Base-by-base conservation (phyloP, 163 green algal genomes). In the Coccomyxa subellipsoidea region DNA sequence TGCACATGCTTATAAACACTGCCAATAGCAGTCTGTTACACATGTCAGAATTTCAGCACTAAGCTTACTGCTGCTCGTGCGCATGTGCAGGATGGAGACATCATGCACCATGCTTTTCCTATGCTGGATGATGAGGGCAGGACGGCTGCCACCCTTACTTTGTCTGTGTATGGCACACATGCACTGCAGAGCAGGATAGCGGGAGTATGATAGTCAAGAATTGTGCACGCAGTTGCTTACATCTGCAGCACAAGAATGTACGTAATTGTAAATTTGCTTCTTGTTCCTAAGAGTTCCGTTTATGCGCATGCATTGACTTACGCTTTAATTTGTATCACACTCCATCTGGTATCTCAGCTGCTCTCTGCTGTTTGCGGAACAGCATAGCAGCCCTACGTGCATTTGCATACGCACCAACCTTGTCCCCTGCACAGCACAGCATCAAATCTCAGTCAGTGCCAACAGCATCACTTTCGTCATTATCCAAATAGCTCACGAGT, bases 301-400 rank as follows among this genome's bases (percentile, higher is more conserved):
- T n/a, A n/a, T n/a, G n/a, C n/a, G n/a, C n/a, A n/a, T n/a, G n/a
- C n/a, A n/a, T n/a, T n/a, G n/a, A n/a, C n/a, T n/a, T n/a, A n/a
- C n/a, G n/a, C n/a, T n/a, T n/a, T n/a, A n/a, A n/a, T n/a, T n/a
- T n/a, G n/a, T n/a, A n/a, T n/a, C n/a, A n/a, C 21, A 27, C 10
- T 18, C 4, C 47, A 8, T 8, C 15, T 27, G 21, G 4, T 18
- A 59, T 59, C 47, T 18, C 23, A 59, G 47, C 47, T 59, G 23
- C 47, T 59, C 47, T 59, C 27, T 73, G 66, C 66, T 73, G 66
- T 23, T 80, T 59, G 38, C 75, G 23, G 54, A 8, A 75, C 95
- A 95, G 73, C 78, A 98, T 87, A 29, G 94, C 94, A 78, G 85
- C 79, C 40, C 94, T 83, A 27, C 94, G 83, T 0, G 94, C 94